Base-by-base conservation (phyloP, 169 alveolate species). In the Eimeria necatrix region DNA sequence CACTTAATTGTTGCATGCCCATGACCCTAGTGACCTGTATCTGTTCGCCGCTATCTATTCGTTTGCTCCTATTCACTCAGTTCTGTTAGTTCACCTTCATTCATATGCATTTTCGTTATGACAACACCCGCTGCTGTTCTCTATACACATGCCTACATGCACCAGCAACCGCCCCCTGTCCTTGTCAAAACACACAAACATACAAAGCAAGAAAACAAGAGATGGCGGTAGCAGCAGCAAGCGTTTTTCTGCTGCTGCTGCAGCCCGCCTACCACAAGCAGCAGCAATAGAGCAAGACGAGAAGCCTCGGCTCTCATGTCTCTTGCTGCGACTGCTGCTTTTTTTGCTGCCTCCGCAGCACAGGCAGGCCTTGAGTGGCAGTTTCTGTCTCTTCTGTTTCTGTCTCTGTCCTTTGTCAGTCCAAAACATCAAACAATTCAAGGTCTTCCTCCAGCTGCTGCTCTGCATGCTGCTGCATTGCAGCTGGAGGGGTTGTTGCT, bases 381-480 rank as follows among this genome's bases (percentile, higher is more conserved):
- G 10, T 16, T 56, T 9, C 64, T 9, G n/a, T 56, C 64, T 16
- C 64, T 16, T 56, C 64, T 56, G 22, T 26, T 61, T n/a, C 73
- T 61, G 73, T 26, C 26, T n/a, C 26, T 6, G 73, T 61, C n/a
- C 41, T 26, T 61, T 6, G n/a, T 71, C 52, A 71, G 83, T 71
- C 41, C 48, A 71, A 16, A 7, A 71, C 52, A n/a, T 71, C 83
- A 71, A 71, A 71, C 53, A 71, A 6, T 12, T 71, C 83, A 32
- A 16, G 7, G 53, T 71, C 83, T 71, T 71, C 68, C 12, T 56
- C 83, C 41, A 26, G 24, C 83, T 71, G 51, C 83, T 71, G 51
- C 53, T 32, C 14, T n/a, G 83, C 83, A 71, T 22, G 41, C n/a
- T 18, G 76, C 76, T 12, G 76, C 64, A 16, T 16, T 56, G 10